Percentiles rank a stretch among this genome's conserved stretches.
Conservation (phyloP, 2,329 filamentous ascomycete species). For the Anisogramma anomala region DNA sequence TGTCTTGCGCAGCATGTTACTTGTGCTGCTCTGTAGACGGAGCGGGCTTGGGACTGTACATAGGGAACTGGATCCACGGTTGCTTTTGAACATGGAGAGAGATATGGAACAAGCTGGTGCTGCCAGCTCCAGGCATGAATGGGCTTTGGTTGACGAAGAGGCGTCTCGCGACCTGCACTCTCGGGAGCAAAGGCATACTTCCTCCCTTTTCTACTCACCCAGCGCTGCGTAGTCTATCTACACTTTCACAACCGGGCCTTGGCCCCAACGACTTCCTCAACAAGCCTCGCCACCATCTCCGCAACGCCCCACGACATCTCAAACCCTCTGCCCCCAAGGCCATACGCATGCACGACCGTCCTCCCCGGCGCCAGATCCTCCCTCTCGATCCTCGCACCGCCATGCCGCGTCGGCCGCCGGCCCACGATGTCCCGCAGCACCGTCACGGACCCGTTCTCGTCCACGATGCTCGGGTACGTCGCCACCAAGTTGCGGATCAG, state of each 20-base stretch:
- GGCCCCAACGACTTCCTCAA: slow-evolving; percentile 17
- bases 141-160: background rate
- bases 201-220: too few species aligned
- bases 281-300: slow-evolving; percentile 27
- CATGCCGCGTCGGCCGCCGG: slow-evolving; percentile 19
- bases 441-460: slow-evolving; percentile 15
- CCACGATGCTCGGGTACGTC: slow-evolving; percentile 26
- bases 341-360: slow-evolving; percentile 35
- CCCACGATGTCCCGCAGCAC: slow-evolving; percentile 22
- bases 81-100: background rate
- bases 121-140: background rate
- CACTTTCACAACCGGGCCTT: slow-evolving; percentile 10
- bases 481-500: slow-evolving; percentile 31
- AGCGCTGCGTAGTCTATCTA: too few species aligned
- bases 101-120: background rate
- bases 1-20: background rate
- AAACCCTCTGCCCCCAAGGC: slow-evolving; percentile 36
- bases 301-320: slow-evolving; percentile 39
- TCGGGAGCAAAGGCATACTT: too few species aligned
- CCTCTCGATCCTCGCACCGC: slow-evolving; percentile 30
- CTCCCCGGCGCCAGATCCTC: slow-evolving; percentile 23
- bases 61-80: background rate
- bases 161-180: too few species aligned
- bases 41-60: background rate
- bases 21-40: background rate